Conservation (phyloP, 1,284 basidiomycete genomes). For the Chiua sp. region DNA sequence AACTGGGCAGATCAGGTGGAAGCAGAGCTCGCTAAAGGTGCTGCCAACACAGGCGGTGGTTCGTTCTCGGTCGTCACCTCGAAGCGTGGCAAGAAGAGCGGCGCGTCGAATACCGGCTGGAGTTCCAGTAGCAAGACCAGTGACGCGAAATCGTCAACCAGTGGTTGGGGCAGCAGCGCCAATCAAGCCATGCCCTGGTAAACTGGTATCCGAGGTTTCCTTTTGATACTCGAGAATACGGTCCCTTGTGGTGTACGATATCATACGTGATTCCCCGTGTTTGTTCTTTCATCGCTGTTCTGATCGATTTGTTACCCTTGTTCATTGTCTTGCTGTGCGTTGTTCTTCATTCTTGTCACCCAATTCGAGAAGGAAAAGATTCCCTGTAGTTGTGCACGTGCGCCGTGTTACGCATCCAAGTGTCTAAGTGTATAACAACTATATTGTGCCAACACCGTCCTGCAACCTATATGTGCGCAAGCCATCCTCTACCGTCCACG, state of each 20-base stretch:
- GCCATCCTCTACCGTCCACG: constrained; percentile 65
- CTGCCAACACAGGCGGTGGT: neutral
- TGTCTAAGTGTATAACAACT: neutral
- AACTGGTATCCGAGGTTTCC: constrained; percentile 1
- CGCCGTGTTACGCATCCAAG: too few species aligned
- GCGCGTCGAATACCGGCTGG: constrained; percentile 17
- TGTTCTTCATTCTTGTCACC: too few species aligned
- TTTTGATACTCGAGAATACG: neutral
- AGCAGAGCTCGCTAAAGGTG: constrained; percentile 14
- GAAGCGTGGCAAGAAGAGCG: constrained; percentile 21
- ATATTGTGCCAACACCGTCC: constrained; percentile 38
- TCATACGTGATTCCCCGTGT: neutral
- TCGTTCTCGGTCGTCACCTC: constrained; percentile 8
- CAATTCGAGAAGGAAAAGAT: too few species aligned
- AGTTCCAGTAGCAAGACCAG: neutral
- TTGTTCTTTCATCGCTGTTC: neutral
- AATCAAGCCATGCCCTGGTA: constrained; percentile 29
- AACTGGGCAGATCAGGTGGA: constrained; percentile 39
- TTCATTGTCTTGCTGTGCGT: constrained; percentile 1
- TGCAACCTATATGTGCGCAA: constrained; percentile 44
- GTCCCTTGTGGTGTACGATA: constrained; percentile 10
- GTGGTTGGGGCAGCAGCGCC: constrained; percentile 31
- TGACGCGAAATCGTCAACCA: neutral
- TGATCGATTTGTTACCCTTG: constrained; percentile 3
- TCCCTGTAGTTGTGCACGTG: too few species aligned